A percentile compares a stretch with the other conserved stretches of the same genome.
phyloP scores from a whole-genome alignment of 371 early-diverging fungal genomes.

The Parasitella parasitica region DNA sequence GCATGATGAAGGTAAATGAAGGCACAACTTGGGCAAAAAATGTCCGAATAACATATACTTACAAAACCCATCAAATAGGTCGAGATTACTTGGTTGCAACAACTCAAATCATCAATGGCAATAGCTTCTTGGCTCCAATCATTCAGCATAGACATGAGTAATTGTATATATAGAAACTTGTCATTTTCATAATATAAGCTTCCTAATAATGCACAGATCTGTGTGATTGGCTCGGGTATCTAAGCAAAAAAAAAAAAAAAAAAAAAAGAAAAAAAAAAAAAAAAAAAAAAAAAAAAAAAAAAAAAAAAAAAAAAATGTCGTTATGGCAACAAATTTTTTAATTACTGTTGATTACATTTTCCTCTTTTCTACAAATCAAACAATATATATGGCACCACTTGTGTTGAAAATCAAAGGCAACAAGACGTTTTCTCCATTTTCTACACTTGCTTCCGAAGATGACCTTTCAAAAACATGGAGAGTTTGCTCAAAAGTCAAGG shows the following conservation, averaged over 20 bases:
- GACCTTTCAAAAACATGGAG: slow-evolving; percentile 80
- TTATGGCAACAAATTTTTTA: not conserved
- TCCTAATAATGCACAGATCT: not conserved
- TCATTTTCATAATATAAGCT: not conserved
- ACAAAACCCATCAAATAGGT: slow-evolving; percentile 35
- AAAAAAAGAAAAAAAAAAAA: no score
- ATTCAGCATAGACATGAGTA: slow-evolving; percentile 35
- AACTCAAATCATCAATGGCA: slow-evolving; percentile 86
- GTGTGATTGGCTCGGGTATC: slow-evolving; percentile 15
- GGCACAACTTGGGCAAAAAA: not conserved
- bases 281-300: no score
- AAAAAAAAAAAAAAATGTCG: no score
- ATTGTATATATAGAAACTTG: no score
- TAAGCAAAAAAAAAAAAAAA: no score
- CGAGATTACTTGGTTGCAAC: slow-evolving; percentile 87
- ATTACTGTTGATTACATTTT: not conserved
- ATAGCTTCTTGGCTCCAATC: slow-evolving; percentile 64
- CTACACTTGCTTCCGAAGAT: slow-evolving; percentile 69
- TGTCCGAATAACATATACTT: not conserved
- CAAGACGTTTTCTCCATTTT: slow-evolving; percentile 71
- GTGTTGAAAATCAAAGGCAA: slow-evolving; percentile 77
- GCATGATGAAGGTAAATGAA: slow-evolving; percentile 64
- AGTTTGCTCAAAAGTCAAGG: slow-evolving; percentile 86
- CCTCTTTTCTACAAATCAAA: not conserved
- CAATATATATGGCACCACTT: slow-evolving; percentile 68